Evolutionary conservation across 1,284 basidiomycete species (phyloP), one percentile per base, ranked within the genome.

Genomic region (Irpex sp.): DNA sequence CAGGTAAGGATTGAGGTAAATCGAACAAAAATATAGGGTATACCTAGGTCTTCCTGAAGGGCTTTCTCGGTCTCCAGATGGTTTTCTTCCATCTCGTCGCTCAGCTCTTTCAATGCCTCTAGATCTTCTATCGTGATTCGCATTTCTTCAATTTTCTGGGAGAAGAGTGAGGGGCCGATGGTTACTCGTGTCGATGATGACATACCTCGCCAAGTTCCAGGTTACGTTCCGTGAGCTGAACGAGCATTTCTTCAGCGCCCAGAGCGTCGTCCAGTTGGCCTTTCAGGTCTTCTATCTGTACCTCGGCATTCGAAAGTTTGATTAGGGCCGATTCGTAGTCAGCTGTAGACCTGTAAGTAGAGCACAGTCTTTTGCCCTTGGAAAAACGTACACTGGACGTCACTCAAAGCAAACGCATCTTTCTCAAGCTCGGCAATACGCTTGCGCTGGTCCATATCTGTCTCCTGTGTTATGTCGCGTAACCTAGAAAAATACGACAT

Each of bases 11-110:
- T 53, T 53, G 7, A n/a, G 1, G 9, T 33, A 36, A 11, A 8
- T 58, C 1, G 21, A 55, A 26, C 19, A 11, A 50, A 50, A 11
- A 19, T 33, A 26, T 19, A 9, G 53, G 50, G 72, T 83, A 59
- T 57, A 92, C 94, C 90, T 50, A 98, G 83, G 62, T 98, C 96
- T 61, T 94, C 94, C 69, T 96, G 90, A 66, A 99, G 78, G 49
- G 91, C 87, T 75, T 93, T 95, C 77, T 98, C 97, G 0, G 95
- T 94, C 76, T 98, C 97, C 5, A 94, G 75, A 69, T 99, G 97
- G 70, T 93, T 95, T 77, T 99, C 97, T 75, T 99, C 97, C 2
- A 99, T 83, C 76, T 99, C 97, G 68, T 99, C 97, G 66, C 90
- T 95, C 61, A 99, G 88, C 70, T 98, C 96, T 74, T 96, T 94